Evolutionary conservation across 2,329 filamentous ascomycete species (phyloP).

Genomic region (Cordyceps militaris): DNA sequence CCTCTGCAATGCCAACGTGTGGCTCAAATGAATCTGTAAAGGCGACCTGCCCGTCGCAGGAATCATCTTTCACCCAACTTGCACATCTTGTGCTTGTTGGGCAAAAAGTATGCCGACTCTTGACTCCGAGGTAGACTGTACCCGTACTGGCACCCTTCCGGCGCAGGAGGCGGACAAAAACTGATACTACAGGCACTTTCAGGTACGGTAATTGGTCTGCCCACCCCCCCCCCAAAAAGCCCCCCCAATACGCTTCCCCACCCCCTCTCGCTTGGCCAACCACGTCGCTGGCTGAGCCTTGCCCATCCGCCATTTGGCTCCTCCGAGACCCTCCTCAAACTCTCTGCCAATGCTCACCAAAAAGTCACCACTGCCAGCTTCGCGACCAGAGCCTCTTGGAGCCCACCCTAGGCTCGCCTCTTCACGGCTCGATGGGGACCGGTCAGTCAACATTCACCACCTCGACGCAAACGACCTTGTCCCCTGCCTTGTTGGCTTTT

Average conservation of each 20-base stretch:
- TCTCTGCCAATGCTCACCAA: constrained; percentile 7
- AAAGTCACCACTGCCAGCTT: constrained; percentile 8
- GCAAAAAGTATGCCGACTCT: no score
- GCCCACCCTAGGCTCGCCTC: constrained; percentile 2
- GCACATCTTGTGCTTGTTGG: no score
- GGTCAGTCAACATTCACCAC: background rate
- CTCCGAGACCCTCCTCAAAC: constrained; percentile 15
- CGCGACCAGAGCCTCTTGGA: constrained; percentile 8
- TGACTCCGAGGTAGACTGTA: no score
- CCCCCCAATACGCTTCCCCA: background rate
- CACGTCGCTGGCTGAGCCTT: constrained; percentile 11
- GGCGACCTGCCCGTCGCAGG: background rate
- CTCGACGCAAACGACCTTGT: background rate
- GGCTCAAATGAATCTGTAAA: background rate
- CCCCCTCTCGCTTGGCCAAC: constrained; percentile 8
- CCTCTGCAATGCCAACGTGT: background rate
- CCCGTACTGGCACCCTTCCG: no score
- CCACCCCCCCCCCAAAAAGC: background rate
- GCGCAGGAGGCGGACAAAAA: no score
- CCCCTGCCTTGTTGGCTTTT: background rate
- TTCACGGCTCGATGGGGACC: background rate
- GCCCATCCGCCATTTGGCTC: constrained; percentile 10
- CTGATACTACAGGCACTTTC: no score
- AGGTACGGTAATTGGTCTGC: background rate
- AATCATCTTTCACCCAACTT: no score